phyloP scores from a whole-genome alignment of 257 asterid genomes.

The Capsicum chinense region DNA sequence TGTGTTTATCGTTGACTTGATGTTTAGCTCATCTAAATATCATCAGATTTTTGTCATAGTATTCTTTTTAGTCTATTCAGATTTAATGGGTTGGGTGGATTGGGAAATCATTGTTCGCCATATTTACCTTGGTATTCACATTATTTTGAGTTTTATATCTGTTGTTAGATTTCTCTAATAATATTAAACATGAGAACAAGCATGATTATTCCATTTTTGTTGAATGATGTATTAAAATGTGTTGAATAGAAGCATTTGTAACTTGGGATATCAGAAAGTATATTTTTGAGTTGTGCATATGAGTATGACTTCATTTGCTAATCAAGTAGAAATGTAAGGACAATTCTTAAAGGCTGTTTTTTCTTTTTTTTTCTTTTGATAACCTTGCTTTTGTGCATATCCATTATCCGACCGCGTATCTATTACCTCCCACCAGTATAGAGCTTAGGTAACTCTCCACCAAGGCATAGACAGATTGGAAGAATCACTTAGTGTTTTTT shows the following conservation, averaged over 20 bases:
- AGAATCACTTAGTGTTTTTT: background rate
- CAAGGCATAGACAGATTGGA: background rate
- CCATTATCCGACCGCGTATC: background rate
- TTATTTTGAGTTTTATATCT: background rate
- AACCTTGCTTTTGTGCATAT: background rate
- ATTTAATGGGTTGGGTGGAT: background rate
- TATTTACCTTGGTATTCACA: background rate
- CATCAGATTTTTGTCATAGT: background rate
- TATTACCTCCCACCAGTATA: background rate
- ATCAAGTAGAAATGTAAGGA: background rate
- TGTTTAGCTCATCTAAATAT: background rate
- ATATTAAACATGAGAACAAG: slow-evolving; percentile 12
- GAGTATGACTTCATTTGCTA: background rate
- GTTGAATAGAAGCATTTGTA: background rate
- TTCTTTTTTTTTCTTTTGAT: background rate
- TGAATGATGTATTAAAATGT: background rate
- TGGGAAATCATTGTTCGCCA: slow-evolving; percentile 12
- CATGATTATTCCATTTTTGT: background rate
- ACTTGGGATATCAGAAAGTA: background rate
- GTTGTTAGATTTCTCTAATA: slow-evolving; percentile 4
- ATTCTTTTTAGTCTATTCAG: background rate
- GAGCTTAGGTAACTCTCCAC: background rate
- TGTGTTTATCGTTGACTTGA: background rate
- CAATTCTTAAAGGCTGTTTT: background rate
- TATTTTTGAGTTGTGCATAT: background rate